Base-by-base conservation (phyloP, 805 yeast genomes). In the Candida ipomoeae region DNA sequence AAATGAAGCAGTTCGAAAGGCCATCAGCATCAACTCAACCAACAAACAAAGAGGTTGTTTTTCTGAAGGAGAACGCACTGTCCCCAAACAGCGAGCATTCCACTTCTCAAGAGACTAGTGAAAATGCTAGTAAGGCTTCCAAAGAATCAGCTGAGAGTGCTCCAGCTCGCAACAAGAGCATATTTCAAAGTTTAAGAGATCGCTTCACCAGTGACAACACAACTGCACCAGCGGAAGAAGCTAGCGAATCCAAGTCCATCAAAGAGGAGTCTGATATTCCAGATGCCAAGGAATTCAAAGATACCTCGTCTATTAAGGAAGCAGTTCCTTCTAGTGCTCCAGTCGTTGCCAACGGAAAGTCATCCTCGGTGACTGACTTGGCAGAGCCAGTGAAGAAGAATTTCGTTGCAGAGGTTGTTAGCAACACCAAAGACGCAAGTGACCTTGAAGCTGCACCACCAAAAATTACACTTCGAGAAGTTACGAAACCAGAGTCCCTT, bases 121-220 rank as follows among this genome's bases (percentile, higher is more conserved):
- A 32, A 11, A 21, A 6, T 5, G 44, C 17, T 7, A 13, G 29
- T 7, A 34, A 20, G 3, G 29, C 49, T 26, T 29, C 49, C 6
- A 50, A 41, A 15, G 41, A 46, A 38, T 10, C 15, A 10, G 13
- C n/a, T 8, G 51, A 58, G 6, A 43, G 39, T 26, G 49, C 48
- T 4, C 60, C 56, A 10, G 46, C 54, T 17, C 55, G 57, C 29
- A 62, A 60, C 18, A 67, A 59, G 47, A 68, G 72, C 18, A 54
- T 70, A n/a, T 69, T 69, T 54, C 72, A 67, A 50, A 62, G 68
- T 46, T 59, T 70, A 44, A 63, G 68, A 26, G 70, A 68, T 41
- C 60, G 67, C 45, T 61, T 69, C 31, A 55, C 63, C 5, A 48
- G 48, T 11, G 61, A 57, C 18, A 47, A 35, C n/a, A 26, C 46